Percentiles rank a stretch among this genome's conserved stretches.
phyloP scores from a whole-genome alignment of 2,329 filamentous ascomycete species.

The Neophaeococcomyces mojaviensis region DNA sequence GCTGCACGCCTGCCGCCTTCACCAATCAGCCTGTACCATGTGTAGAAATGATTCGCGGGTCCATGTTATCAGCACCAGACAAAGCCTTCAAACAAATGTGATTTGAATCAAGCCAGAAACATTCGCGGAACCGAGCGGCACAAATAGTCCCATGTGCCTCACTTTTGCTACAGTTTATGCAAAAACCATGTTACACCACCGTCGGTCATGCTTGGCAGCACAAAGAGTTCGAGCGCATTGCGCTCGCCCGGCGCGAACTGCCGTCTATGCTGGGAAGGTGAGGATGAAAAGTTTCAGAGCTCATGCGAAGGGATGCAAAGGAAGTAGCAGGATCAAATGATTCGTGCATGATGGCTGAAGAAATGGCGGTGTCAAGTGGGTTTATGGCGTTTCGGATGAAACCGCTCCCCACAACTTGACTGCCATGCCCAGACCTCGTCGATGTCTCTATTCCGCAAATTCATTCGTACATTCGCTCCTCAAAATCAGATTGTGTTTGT shows the following conservation, averaged over 20 bases:
- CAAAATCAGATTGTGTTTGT: too few species aligned
- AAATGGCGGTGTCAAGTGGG: constrained; percentile 5
- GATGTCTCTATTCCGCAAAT: too few species aligned
- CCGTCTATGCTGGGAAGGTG: too few species aligned
- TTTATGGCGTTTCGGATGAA: constrained; percentile 7
- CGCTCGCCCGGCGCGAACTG: neutral
- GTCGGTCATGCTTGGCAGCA: neutral
- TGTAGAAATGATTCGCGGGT: constrained; percentile 3
- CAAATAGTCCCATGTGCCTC: neutral
- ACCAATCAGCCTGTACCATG: neutral
- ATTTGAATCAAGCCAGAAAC: constrained; percentile 1
- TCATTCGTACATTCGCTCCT: too few species aligned
- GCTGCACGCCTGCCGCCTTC: constrained; percentile 1
- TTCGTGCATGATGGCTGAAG: neutral
- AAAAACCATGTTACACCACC: constrained; percentile 1
- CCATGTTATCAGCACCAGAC: constrained; percentile 1
- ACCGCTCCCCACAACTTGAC: neutral
- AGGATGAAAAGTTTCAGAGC: too few species aligned
- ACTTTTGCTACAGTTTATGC: constrained; percentile 1
- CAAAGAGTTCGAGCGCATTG: neutral
- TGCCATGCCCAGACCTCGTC: too few species aligned
- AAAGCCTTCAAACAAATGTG: constrained; percentile 3
- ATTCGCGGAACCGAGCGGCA: constrained; percentile 7
- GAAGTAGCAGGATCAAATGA: neutral
- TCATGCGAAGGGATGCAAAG: neutral